Conservation (phyloP, 2,329 filamentous ascomycete species). For the Colletotrichum zoysiae region DNA sequence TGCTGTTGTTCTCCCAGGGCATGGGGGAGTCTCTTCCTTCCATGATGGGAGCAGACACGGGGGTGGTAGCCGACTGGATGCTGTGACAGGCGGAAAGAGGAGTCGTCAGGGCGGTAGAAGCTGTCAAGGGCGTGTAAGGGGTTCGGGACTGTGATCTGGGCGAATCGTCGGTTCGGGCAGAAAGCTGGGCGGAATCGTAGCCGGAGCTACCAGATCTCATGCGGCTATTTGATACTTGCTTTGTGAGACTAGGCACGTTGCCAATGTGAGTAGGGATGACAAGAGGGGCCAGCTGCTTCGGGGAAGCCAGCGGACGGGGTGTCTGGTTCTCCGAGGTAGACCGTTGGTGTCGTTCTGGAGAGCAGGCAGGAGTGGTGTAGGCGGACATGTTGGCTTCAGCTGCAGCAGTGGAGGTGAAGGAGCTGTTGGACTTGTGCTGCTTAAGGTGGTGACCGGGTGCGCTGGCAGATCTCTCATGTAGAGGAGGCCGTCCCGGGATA, state of each 20-base stretch:
- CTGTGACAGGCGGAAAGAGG: slow-evolving; percentile 58
- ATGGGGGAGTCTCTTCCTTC: slow-evolving; percentile 60
- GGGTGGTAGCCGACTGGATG: slow-evolving; percentile 47
- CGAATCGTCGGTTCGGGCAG: slow-evolving; percentile 60
- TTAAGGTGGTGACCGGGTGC: slow-evolving; percentile 67
- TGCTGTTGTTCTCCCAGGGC: slow-evolving; percentile 55
- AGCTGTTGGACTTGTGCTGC: slow-evolving; percentile 57
- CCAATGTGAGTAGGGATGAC: slow-evolving; percentile 60
- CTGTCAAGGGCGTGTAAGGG: slow-evolving; percentile 60
- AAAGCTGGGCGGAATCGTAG: slow-evolving; percentile 55
- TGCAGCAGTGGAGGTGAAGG: slow-evolving; percentile 50
- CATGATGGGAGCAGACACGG: slow-evolving; percentile 61
- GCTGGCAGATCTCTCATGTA: slow-evolving; percentile 74
- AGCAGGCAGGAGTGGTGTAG: slow-evolving; percentile 18
- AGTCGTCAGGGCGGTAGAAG: slow-evolving; percentile 56
- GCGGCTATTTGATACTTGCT: slow-evolving; percentile 58
- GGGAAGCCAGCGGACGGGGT: slow-evolving; percentile 57
- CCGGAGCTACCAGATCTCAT: slow-evolving; percentile 60
- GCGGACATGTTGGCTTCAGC: slow-evolving; percentile 11
- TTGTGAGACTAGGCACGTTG: slow-evolving; percentile 42
- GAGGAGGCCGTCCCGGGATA: slow-evolving; percentile 73
- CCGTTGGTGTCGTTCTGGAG: slow-evolving; percentile 38
- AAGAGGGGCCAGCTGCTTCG: slow-evolving; percentile 67
- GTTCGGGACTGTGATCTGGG: slow-evolving; percentile 55
- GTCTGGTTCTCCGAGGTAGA: slow-evolving; percentile 39